phyloP scores from a whole-genome alignment of 2,329 filamentous ascomycete species.

The Chrysosporium keratinophilum region DNA sequence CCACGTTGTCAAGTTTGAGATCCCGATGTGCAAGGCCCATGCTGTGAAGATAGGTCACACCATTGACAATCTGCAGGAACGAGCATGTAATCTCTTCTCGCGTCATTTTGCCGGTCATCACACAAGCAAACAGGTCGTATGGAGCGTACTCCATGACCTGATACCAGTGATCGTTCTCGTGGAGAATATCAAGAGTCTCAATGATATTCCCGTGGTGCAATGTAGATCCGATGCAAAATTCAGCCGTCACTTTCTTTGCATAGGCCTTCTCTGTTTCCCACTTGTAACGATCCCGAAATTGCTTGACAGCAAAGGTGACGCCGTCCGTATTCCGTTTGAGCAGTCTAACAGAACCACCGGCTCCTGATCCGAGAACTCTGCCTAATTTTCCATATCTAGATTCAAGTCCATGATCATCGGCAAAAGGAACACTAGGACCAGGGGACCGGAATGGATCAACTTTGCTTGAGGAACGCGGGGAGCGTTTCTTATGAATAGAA shows the following conservation, averaged over 20 bases:
- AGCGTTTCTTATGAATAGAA: conserved; percentile 45
- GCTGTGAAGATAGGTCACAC: conserved; percentile 86
- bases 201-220: conserved; percentile 97
- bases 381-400: conserved; percentile 95
- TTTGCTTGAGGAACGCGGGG: conserved; percentile 42
- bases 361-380: conserved; percentile 83
- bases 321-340: conserved; percentile 90
- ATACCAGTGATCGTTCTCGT: conserved; percentile 90
- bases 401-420: conserved; percentile 79
- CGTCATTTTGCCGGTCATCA: conserved; percentile 97
- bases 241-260: conserved; percentile 93
- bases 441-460: conserved; percentile 45
- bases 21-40: conserved; percentile 93
- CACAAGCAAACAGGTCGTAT: conserved; percentile 90
- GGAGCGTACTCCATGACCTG: conserved; percentile 99
- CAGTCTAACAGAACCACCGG: conserved; percentile 83
- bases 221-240: conserved; percentile 96
- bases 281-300: conserved; percentile 81
- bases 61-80: conserved; percentile 88
- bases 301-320: conserved; percentile 93
- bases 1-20: conserved; percentile 93
- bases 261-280: conserved; percentile 95
- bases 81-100: conserved; percentile 82
- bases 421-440: conserved; percentile 61
- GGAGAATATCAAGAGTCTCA: conserved; percentile 91